Conservation (phyloP, 1,139 yeast genomes). For the Lizanozyma gosingica region DNA sequence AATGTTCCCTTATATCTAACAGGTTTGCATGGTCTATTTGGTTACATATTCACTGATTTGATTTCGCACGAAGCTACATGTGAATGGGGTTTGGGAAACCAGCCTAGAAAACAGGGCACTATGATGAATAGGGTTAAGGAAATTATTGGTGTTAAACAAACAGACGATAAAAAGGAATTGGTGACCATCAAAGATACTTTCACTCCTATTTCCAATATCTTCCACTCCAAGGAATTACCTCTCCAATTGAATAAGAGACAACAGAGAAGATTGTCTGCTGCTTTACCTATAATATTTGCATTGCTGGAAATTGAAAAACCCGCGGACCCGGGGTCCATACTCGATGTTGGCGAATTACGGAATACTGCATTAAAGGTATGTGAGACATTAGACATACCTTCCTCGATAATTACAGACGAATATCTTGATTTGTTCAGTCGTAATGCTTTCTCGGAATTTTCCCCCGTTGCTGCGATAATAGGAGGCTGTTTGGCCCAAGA, state of each 20-base stretch:
- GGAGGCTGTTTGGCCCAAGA: constrained; percentile 94
- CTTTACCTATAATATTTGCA: constrained; percentile 56
- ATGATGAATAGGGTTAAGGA: constrained; percentile 42
- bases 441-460: constrained; percentile 61
- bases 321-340: constrained; percentile 16
- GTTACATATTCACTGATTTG: constrained; percentile 74
- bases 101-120: constrained; percentile 36
- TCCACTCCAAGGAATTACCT: constrained; percentile 30
- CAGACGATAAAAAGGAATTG: constrained; percentile 34
- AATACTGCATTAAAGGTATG: constrained; percentile 17
- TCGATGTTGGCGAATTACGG: constrained; percentile 25
- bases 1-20: constrained; percentile 61
- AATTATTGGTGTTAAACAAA: constrained; percentile 35
- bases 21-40: constrained; percentile 73
- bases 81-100: constrained; percentile 39
- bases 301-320: constrained; percentile 33
- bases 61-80: constrained; percentile 47
- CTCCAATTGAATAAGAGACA: constrained; percentile 45
- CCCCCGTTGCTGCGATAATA: constrained; percentile 80
- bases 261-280: constrained; percentile 46
- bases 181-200: constrained; percentile 51
- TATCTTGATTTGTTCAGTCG: constrained; percentile 30
- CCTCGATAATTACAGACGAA: constrained; percentile 25
- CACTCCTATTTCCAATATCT: constrained; percentile 22
- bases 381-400: constrained; percentile 26